These are phyloP conservation scores for Mesotaenium endlicherianum DNA, from an alignment of 139 green algal species.

Conservation along the genomic window DNA sequence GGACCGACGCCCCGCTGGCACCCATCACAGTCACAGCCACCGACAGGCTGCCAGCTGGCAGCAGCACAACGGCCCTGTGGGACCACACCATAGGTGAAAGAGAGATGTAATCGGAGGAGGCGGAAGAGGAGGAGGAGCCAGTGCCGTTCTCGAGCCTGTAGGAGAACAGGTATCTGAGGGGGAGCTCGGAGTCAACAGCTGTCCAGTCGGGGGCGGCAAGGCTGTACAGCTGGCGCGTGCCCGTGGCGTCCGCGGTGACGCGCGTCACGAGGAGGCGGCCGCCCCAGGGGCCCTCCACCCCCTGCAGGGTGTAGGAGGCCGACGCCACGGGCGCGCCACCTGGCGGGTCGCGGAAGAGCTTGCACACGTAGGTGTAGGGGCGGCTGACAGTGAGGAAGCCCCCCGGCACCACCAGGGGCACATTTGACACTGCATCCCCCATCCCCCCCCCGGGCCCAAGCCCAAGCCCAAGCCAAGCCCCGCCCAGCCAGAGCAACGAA, in stretches of 20 bases:
- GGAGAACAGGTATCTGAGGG: background rate
- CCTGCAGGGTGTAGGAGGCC: background rate
- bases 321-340: background rate
- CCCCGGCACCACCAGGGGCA: background rate
- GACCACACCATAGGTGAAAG: too few relatives aligned
- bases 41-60: too few relatives aligned
- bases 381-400: background rate
- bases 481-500: too few relatives aligned
- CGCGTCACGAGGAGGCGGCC: background rate
- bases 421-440: background rate
- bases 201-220: background rate
- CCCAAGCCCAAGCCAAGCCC: too few relatives aligned
- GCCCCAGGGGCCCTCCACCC: background rate
- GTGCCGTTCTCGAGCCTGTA: background rate
- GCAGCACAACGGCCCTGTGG: too few relatives aligned
- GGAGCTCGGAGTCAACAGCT: background rate
- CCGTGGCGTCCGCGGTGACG: background rate
- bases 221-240: background rate
- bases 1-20: too few relatives aligned
- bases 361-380: background rate
- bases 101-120: too few relatives aligned
- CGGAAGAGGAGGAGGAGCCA: too few relatives aligned
- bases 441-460: too few relatives aligned
- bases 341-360: background rate
- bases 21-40: too few relatives aligned